Percentiles rank a stretch among this genome's conserved stretches.
Conservation (phyloP, 495 filamentous ascomycete genomes). For the Trypethelium eluteriae region DNA sequence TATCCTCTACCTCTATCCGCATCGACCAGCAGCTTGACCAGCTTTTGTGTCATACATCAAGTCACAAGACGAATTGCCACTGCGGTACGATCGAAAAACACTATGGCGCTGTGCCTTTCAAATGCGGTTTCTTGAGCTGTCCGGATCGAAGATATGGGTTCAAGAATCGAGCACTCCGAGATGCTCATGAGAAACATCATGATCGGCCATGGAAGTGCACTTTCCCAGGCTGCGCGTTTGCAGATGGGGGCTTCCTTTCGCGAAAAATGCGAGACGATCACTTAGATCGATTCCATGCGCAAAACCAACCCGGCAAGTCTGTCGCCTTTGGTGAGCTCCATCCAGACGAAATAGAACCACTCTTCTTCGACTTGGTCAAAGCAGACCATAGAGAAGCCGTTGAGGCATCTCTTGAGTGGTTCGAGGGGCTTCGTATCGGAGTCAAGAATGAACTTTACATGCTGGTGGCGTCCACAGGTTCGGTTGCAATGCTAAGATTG, state of each 20-base stretch:
- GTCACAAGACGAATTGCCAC: neutral
- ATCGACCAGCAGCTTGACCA: neutral
- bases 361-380: slow-evolving; percentile 23
- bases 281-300: slow-evolving; percentile 20
- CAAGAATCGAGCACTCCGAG: neutral
- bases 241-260: slow-evolving; percentile 24
- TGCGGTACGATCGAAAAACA: neutral
- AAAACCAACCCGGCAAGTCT: slow-evolving; percentile 8
- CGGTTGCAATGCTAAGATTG: neutral
- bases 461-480: neutral
- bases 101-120: neutral
- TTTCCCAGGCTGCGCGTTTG: slow-evolving; percentile 17
- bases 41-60: neutral
- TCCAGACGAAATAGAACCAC: slow-evolving; percentile 21
- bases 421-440: neutral
- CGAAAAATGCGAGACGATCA: slow-evolving; percentile 25
- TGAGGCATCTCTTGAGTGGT: slow-evolving; percentile 11
- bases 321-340: slow-evolving; percentile 3
- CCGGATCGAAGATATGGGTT: neutral
- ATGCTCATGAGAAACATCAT: neutral
- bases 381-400: slow-evolving; percentile 20
- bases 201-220: slow-evolving; percentile 27
- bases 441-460: neutral
- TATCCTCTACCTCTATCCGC: neutral
- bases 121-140: neutral